phyloP scores from a whole-genome alignment of 2,329 filamentous ascomycete species.

The Fusarium temperatum region DNA sequence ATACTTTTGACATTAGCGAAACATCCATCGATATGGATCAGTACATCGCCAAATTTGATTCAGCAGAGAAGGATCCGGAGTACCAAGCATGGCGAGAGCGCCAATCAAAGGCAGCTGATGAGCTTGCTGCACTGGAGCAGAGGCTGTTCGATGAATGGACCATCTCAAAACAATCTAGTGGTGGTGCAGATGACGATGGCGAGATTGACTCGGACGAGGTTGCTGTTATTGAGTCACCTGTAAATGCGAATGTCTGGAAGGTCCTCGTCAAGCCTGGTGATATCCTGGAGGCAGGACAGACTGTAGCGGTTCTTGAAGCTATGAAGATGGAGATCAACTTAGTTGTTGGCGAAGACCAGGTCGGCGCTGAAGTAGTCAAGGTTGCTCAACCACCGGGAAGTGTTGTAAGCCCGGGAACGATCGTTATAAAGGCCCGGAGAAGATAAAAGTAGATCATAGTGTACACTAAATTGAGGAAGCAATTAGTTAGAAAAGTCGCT shows the following conservation, averaged over 20 bases:
- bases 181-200: background rate
- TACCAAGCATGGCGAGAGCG: background rate
- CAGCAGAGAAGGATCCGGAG: background rate
- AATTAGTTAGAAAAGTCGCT: background rate
- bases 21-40: slow-evolving; percentile 44
- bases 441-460: background rate
- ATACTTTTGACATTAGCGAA: slow-evolving; percentile 41
- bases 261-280: background rate
- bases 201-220: background rate
- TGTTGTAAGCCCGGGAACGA: background rate
- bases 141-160: background rate
- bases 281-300: background rate
- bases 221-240: background rate
- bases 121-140: background rate
- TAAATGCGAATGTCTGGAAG: background rate
- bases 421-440: background rate
- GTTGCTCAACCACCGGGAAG: background rate
- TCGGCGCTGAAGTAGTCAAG: background rate
- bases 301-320: background rate
- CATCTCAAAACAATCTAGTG: background rate
- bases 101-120: background rate
- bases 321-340: slow-evolving; percentile 3
- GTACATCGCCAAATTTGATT: slow-evolving; percentile 23
- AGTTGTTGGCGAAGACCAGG: background rate
- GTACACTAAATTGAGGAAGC: background rate